Evolutionary conservation across 192 early-diverging fungal species (phyloP).

Genomic region (Podila horticola): DNA sequence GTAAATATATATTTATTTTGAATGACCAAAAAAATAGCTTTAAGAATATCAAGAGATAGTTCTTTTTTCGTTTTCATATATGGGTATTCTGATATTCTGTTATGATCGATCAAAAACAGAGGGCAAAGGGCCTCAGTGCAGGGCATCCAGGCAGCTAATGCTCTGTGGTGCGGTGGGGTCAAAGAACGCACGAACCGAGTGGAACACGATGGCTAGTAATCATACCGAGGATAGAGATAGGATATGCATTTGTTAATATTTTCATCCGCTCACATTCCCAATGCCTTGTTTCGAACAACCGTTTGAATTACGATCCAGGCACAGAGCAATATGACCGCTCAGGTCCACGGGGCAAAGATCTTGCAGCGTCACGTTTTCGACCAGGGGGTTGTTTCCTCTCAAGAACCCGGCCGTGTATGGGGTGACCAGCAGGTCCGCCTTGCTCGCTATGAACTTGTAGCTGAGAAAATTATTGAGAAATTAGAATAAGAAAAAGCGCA

Average conservation of each 20-base stretch:
- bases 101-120: neutral
- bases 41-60: neutral
- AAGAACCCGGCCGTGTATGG: neutral
- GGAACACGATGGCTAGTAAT: neutral
- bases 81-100: neutral
- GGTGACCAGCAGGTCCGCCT: no score
- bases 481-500: neutral
- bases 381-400: conserved; percentile 27
- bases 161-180: neutral
- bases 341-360: conserved; percentile 25
- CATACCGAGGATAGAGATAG: no score
- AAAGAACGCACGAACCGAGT: neutral
- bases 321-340: conserved; percentile 12
- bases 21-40: neutral
- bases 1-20: no score
- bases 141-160: conserved; percentile 4
- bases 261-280: no score
- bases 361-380: conserved; percentile 28
- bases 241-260: no score
- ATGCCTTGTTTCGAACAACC: no score
- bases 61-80: neutral
- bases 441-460: neutral
- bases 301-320: neutral
- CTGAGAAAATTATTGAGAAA: neutral
- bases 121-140: neutral